phyloP scores from a whole-genome alignment of 2,329 filamentous ascomycete species.

The Penicillium sp. region DNA sequence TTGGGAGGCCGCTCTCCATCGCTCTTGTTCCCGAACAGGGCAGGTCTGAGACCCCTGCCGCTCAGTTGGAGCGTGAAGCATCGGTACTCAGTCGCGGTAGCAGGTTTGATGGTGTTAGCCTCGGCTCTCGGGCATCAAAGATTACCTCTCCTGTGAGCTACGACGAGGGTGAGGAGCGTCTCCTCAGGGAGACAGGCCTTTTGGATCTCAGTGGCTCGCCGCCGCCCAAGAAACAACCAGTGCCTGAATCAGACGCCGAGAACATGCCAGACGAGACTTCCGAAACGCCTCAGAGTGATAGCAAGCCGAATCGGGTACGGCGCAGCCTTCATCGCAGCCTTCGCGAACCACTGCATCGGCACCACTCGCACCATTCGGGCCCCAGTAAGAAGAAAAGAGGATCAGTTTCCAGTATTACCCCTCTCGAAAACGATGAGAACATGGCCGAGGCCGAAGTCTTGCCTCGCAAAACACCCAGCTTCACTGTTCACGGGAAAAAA shows the following conservation, averaged over 20 bases:
- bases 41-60: conserved; percentile 21
- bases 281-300: conserved; percentile 43
- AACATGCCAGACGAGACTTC: conserved; percentile 37
- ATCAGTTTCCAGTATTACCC: conserved; percentile 55
- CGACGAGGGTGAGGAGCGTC: conserved; percentile 63
- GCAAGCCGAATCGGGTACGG: conserved; percentile 61
- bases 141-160: conserved; percentile 39
- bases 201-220: conserved; percentile 47
- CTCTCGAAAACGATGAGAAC: conserved; percentile 47
- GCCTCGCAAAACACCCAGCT: conserved; percentile 74
- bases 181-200: conserved; percentile 64
- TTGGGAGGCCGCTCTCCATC: conserved; percentile 27
- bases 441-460: conserved; percentile 61
- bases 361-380: conserved; percentile 62
- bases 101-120: conserved; percentile 33
- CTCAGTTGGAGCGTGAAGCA: conserved; percentile 33
- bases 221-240: conserved; percentile 40
- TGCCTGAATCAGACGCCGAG: conserved; percentile 42
- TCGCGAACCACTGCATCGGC: conserved; percentile 62
- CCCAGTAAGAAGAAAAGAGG: conserved; percentile 69
- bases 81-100: conserved; percentile 38
- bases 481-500: conserved; percentile 96
- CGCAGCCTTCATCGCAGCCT: conserved; percentile 86
- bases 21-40: conserved; percentile 27
- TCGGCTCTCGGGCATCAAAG: conserved; percentile 33